phyloP scores from a whole-genome alignment of 2,329 filamentous ascomycete genomes.

The Apiospora pterosperma region DNA sequence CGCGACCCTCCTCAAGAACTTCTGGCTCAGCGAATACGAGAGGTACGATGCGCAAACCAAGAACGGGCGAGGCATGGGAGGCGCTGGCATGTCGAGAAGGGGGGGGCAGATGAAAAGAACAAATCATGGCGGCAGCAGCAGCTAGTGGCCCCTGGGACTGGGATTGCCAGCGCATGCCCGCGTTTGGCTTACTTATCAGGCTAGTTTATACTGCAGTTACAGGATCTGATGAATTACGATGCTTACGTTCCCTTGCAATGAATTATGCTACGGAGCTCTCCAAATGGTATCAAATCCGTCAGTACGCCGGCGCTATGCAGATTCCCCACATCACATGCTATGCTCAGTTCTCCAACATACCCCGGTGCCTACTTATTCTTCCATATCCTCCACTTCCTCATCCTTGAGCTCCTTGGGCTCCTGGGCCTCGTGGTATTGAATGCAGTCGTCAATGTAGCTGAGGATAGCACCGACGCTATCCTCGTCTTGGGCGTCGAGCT shows the following conservation, averaged over 20 bases:
- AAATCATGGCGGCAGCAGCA: not conserved
- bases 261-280: not conserved
- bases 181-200: not conserved
- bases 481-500: slow-evolving; percentile 85
- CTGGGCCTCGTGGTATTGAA: slow-evolving; percentile 32
- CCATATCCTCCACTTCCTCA: slow-evolving; percentile 19
- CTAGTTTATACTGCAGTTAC: slow-evolving; percentile 2
- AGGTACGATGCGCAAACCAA: slow-evolving; percentile 49
- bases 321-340: not conserved
- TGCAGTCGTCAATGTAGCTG: slow-evolving; percentile 53
- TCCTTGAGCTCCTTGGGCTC: slow-evolving; percentile 31
- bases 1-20: slow-evolving; percentile 44
- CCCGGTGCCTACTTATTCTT: slow-evolving; percentile 13
- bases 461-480: slow-evolving; percentile 75
- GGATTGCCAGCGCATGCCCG: not conserved
- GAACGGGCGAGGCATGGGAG: slow-evolving; percentile 14
- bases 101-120: not conserved
- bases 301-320: slow-evolving; percentile 6
- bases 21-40: slow-evolving; percentile 57
- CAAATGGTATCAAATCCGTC: slow-evolving; percentile 6
- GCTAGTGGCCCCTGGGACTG: not conserved
- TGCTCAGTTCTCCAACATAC: not conserved
- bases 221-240: not conserved
- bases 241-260: slow-evolving; percentile 1
- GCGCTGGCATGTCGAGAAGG: slow-evolving; percentile 12